phyloP scores from a whole-genome alignment of 768 basidiomycete species.

The Paxillus involutus region DNA sequence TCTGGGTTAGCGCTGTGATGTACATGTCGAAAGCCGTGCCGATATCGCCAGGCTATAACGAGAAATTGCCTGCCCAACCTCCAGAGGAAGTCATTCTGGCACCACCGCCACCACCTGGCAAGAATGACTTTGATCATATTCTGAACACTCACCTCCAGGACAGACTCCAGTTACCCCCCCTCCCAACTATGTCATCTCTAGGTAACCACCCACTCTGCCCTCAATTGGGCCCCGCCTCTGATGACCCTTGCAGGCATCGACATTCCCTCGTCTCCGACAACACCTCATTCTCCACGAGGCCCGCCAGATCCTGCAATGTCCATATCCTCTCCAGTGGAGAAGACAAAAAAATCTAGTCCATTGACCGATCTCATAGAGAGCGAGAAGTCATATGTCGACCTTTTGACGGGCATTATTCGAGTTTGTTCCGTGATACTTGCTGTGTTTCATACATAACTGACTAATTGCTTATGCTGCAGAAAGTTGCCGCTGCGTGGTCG shows the following conservation, averaged over 20 bases:
- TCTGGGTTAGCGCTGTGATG: background rate
- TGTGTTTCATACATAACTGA: background rate
- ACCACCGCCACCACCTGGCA: conserved; percentile 21
- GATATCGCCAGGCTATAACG: conserved; percentile 20
- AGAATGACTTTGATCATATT: conserved; percentile 10
- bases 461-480: conserved; percentile 47
- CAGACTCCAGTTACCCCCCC: conserved; percentile 7
- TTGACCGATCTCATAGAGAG: conserved; percentile 91
- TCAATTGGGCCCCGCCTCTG: conserved; percentile 12
- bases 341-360: conserved; percentile 72
- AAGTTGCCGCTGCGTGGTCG: conserved; percentile 98
- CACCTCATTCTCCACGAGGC: conserved; percentile 26
- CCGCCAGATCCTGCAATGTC: conserved; percentile 6
- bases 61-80: conserved; percentile 27
- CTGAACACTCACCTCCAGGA: conserved; percentile 4
- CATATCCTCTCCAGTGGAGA: conserved; percentile 38
- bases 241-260: conserved; percentile 22
- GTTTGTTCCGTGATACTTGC: conserved; percentile 46
- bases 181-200: conserved; percentile 19
- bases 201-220: conserved; percentile 17
- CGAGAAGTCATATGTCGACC: conserved; percentile 89
- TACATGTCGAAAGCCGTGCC: conserved; percentile 26
- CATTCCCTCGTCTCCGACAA: conserved; percentile 19
- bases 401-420: conserved; percentile 86
- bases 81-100: conserved; percentile 3